Percentiles rank a stretch among this genome's conserved stretches.
Conservation (phyloP, 441 rosid genomes). For the Mallotus repandus region DNA sequence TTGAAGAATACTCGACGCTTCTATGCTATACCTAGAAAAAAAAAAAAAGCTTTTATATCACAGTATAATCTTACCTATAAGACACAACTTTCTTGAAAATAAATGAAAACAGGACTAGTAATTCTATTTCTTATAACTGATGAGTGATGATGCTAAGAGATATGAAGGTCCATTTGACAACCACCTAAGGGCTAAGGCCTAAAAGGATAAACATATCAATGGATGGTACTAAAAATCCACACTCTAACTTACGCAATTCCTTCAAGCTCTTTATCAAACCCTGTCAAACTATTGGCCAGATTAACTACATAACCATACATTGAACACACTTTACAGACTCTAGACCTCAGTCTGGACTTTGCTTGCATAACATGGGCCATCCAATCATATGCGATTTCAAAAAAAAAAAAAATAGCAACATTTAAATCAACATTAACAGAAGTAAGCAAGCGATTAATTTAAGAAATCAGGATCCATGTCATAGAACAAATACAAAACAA, state of each 20-base stretch:
- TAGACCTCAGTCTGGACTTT: not conserved
- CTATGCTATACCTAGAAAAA: not conserved
- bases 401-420: conserved; percentile 6
- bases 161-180: not conserved
- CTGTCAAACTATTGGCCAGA: not conserved
- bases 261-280: conserved; percentile 1
- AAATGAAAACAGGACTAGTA: not conserved
- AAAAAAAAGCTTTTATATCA: not conserved
- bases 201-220: not conserved
- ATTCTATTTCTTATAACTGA: not conserved
- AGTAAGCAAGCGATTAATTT: not conserved
- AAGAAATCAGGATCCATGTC: conserved; percentile 9
- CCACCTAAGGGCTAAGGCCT: not conserved
- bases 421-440: not conserved
- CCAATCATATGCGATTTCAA: not conserved
- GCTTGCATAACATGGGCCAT: not conserved
- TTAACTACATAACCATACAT: not conserved
- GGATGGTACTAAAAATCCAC: conserved; percentile 3
- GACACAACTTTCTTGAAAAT: not conserved
- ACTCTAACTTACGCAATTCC: not conserved
- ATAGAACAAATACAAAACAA: not conserved
- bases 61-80: not conserved
- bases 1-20: not conserved
- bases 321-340: not conserved
- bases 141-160: not conserved